phyloP scores from a whole-genome alignment of 2,329 filamentous ascomycete species.

The Fusarium begoniae region DNA sequence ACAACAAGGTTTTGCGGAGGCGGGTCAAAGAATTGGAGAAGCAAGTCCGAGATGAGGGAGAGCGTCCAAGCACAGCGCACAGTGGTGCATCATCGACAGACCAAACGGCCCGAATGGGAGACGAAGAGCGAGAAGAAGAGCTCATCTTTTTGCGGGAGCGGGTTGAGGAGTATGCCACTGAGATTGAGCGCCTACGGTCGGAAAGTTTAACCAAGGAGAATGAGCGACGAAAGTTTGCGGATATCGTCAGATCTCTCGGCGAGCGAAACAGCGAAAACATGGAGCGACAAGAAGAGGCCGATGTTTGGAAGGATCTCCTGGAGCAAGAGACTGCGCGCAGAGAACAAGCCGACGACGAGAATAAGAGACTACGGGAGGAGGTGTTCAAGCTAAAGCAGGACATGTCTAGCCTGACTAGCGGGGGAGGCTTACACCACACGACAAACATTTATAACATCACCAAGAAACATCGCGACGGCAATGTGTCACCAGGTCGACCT shows the following conservation, averaged over 20 bases:
- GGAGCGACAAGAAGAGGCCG: conserved; percentile 70
- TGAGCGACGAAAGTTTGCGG: conserved; percentile 86
- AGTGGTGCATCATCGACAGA: conserved; percentile 67
- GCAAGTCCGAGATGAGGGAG: conserved; percentile 73
- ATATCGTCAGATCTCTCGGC: conserved; percentile 72
- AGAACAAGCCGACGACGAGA: conserved; percentile 91
- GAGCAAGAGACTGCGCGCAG: conserved; percentile 90
- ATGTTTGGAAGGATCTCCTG: conserved; percentile 94
- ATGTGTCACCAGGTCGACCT: conserved; percentile 59
- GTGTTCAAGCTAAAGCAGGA: conserved; percentile 76
- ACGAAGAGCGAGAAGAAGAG: conserved; percentile 83
- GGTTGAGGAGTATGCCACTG: conserved; percentile 82
- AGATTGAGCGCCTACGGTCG: conserved; percentile 82
- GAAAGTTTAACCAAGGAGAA: conserved; percentile 82
- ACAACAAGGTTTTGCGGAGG: conserved; percentile 84
- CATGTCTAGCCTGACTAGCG: conserved; percentile 53
- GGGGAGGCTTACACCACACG: conserved; percentile 61
- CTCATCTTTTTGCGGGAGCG: conserved; percentile 85
- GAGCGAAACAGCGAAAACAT: conserved; percentile 60
- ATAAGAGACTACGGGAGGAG: conserved; percentile 84
- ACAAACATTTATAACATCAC: conserved; percentile 74
- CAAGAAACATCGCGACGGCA: conserved; percentile 60
- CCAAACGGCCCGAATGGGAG: conserved; percentile 63
- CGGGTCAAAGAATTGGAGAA: conserved; percentile 89
- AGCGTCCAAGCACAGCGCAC: conserved; percentile 67